Conservation (phyloP, 306 rosid species). For the Luffa aegyptiaca region DNA sequence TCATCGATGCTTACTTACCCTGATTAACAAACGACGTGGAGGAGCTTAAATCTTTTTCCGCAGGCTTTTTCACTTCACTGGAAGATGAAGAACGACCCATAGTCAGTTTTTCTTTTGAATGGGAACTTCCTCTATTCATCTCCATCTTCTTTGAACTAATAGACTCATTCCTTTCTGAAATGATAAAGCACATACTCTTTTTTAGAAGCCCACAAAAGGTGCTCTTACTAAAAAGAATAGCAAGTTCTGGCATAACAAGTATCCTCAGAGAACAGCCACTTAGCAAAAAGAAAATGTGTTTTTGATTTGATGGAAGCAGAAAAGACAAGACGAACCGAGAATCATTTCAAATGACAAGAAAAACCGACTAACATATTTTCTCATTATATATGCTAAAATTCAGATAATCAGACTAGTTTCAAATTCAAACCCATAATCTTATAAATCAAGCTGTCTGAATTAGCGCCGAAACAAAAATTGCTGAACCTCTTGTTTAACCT, state of each 20-base stretch:
- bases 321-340: not conserved
- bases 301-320: not conserved
- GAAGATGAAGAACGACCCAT: constrained; percentile 37
- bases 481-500: not conserved
- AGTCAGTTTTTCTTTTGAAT: constrained; percentile 38
- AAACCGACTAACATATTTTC: not conserved
- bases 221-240: not conserved
- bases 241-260: not conserved
- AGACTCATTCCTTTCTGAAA: constrained; percentile 27
- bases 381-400: not conserved
- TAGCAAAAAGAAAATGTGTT: not conserved
- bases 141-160: constrained; percentile 43
- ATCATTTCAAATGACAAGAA: not conserved
- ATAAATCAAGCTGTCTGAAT: not conserved
- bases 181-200: not conserved
- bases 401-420: not conserved
- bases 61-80: constrained; percentile 36
- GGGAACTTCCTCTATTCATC: constrained; percentile 36
- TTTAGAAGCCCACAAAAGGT: not conserved
- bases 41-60: constrained; percentile 38
- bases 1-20: constrained; percentile 32
- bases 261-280: not conserved
- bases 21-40: constrained; percentile 54
- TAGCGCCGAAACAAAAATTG: not conserved
- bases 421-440: not conserved